These are phyloP conservation scores for Apophysomyces variabilis DNA, from an alignment of 371 early-diverging fungal genomes.

Conservation along the genomic window DNA sequence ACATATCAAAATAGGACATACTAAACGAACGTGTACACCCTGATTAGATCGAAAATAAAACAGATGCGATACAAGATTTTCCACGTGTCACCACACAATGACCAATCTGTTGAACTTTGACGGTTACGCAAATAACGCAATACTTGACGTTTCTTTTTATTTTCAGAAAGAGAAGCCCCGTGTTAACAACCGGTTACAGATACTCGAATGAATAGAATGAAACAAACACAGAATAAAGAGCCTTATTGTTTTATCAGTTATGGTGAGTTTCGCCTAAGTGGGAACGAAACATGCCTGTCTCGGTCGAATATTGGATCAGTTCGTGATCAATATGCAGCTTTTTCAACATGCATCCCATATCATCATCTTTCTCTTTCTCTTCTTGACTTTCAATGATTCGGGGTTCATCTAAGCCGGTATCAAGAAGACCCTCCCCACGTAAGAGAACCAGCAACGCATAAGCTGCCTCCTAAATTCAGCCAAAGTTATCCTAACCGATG, in stretches of 20 bases:
- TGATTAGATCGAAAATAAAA: too few species aligned
- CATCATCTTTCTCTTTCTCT: constrained; percentile 16
- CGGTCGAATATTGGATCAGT: constrained; percentile 18
- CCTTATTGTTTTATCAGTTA: background rate
- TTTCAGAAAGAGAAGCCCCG: background rate
- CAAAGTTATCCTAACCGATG: too few species aligned
- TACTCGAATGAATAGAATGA: too few species aligned
- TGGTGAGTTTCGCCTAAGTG: background rate
- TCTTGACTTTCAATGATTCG: background rate
- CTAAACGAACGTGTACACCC: too few species aligned
- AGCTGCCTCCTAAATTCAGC: background rate
- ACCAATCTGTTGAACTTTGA: background rate
- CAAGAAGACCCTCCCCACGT: background rate
- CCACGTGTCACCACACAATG: background rate
- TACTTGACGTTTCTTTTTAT: background rate
- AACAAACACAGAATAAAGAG: too few species aligned
- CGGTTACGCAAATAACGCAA: constrained; percentile 8
- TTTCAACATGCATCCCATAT: constrained; percentile 15
- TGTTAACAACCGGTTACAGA: background rate
- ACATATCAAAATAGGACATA: too few species aligned
- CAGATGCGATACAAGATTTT: background rate
- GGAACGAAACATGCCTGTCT: background rate
- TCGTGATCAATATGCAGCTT: constrained; percentile 17
- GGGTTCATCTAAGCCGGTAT: too few species aligned
- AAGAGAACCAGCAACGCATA: background rate